Evolutionary conservation across 768 basidiomycete genomes (phyloP), one percentile per base, ranked within the genome.

Genomic region (Melanogaster broomeanus): DNA sequence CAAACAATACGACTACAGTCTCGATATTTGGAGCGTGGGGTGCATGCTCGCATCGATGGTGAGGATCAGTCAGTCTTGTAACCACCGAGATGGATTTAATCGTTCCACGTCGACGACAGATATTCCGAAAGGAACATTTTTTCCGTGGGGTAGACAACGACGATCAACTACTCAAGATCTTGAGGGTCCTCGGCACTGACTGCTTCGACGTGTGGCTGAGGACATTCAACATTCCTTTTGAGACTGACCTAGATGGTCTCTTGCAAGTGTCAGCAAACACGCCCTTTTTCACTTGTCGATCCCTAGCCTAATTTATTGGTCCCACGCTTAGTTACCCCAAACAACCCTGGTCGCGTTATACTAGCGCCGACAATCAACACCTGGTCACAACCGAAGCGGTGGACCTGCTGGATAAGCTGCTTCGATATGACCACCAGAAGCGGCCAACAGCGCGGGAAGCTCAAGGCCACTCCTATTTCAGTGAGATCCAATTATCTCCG

Each of bases 1-100:
- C 73, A 85, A 85, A 59, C 76, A 77, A 51, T 88, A 88, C 61
- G 85, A 88, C 66, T 87, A 87, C 61, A 81, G 79, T 58, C 72
- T 88, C 34, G 85, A 87, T 57, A 77, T 88, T 69, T 88, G 86
- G 86, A 82, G 81, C 66, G 70, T 85, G 49, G 86, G 86, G 16
- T 87, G 86, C 67, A 88, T 87, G 81, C 80, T 85, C 52, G 87
- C 85, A 4, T 79, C 81, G 28, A 87, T 88, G 84, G 85, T 86
- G 48, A 55, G 80, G 63, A 24, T 24, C 16, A n/a, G 6, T 24
- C 16, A n/a, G 6, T 33, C 19, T 43, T 2, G 28, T 21, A 5
- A 24, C 15, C 21, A 11, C n/a, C 30, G 38, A 11, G 16, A 10
- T 45, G 27, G 41, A 41, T 22, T 33, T n/a, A 27, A 21, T 22